phyloP scores from a whole-genome alignment of 2,329 filamentous ascomycete genomes.

The Venturiaceae sp. region DNA sequence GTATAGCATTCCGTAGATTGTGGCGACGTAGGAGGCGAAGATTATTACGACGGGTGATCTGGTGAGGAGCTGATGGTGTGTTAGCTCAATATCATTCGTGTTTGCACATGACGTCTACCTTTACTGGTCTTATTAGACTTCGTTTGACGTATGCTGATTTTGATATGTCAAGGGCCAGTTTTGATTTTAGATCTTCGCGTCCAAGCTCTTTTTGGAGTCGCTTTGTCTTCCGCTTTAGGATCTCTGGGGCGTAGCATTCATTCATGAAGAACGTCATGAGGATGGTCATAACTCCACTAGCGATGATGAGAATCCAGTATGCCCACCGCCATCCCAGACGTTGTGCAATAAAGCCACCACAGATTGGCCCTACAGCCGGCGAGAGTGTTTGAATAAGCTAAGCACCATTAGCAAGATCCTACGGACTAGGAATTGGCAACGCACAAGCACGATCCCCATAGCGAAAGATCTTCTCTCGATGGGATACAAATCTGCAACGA shows the following conservation, averaged over 20 bases:
- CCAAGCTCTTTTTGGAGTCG: constrained; percentile 12
- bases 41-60: constrained; percentile 14
- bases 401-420: neutral
- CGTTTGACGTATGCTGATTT: neutral
- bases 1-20: constrained; percentile 16
- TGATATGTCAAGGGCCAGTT: constrained; percentile 4
- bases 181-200: constrained; percentile 12
- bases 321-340: constrained; percentile 15
- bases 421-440: constrained; percentile 8
- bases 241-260: constrained; percentile 13
- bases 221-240: constrained; percentile 12
- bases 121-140: constrained; percentile 14
- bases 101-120: constrained; percentile 24
- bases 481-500: constrained; percentile 10
- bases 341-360: constrained; percentile 14
- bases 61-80: constrained; percentile 11
- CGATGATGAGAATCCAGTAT: constrained; percentile 15
- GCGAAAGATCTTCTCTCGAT: constrained; percentile 6
- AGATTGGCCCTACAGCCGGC: constrained; percentile 12
- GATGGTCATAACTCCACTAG: constrained; percentile 12
- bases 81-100: neutral
- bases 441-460: constrained; percentile 18
- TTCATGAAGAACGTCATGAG: constrained; percentile 12
- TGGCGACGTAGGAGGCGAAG: constrained; percentile 13
- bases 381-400: constrained; percentile 4